Conservation (phyloP, 768 basidiomycete genomes). For the Mycena rosella region DNA sequence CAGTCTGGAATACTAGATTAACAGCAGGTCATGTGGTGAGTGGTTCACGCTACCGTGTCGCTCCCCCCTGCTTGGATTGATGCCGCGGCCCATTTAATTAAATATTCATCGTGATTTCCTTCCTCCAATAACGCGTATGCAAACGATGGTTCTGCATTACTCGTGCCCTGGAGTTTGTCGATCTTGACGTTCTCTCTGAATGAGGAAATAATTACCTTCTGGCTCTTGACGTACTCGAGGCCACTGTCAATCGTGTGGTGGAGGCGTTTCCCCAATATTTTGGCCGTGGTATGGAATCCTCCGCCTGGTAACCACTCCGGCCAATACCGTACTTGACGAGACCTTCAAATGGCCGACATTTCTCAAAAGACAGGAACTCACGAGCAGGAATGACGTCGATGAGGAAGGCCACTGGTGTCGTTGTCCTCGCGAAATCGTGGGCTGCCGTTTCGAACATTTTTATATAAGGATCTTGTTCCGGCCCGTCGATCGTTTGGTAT, state of each 20-base stretch:
- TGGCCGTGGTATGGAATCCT: constrained; percentile 11
- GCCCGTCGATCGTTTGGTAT: background rate
- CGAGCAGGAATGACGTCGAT: constrained; percentile 9
- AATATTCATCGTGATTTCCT: constrained; percentile 5
- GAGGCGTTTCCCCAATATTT: constrained; percentile 5
- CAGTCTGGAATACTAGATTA: background rate
- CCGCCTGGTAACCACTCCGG: constrained; percentile 29
- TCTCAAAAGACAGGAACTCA: background rate
- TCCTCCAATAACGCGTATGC: constrained; percentile 9
- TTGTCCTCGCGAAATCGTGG: background rate
- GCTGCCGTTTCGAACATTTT: constrained; percentile 9
- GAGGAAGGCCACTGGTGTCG: constrained; percentile 5
- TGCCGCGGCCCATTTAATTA: constrained; percentile 26
- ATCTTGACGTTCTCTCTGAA: background rate
- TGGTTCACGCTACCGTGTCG: constrained; percentile 20
- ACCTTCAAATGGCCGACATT: background rate
- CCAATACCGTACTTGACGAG: constrained; percentile 5
- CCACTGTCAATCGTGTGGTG: constrained; percentile 3
- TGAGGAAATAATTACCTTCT: constrained; percentile 14
- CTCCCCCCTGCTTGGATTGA: constrained; percentile 23
- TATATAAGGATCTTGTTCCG: background rate
- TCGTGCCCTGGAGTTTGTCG: constrained; percentile 15
- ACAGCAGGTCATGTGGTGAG: background rate
- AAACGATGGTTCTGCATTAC: constrained; percentile 19
- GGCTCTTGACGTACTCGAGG: constrained; percentile 1